Evolutionary conservation across 208 protist genomes (phyloP).

Genomic region (Acanthamoeba sp.): DNA sequence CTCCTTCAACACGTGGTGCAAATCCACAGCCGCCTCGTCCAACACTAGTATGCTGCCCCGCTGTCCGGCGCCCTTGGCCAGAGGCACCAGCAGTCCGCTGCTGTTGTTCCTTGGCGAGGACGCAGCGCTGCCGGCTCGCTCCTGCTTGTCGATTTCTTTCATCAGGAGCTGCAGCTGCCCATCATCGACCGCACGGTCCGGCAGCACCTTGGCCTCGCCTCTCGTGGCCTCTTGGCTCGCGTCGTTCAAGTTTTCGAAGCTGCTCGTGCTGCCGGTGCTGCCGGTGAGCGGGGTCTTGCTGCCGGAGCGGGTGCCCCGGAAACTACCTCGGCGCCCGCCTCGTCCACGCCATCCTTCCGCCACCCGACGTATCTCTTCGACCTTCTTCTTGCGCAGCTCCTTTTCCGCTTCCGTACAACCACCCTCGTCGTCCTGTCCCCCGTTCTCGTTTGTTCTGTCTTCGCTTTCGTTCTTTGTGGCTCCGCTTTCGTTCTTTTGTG

Average conservation of each 20-base stretch:
- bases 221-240: neutral
- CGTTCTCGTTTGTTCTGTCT: neutral
- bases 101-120: neutral
- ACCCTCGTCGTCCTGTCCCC: neutral
- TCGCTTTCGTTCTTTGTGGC: neutral
- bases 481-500: slow-evolving; percentile 11
- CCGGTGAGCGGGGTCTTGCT: neutral
- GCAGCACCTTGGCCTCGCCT: neutral
- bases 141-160: slow-evolving; percentile 7
- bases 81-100: neutral
- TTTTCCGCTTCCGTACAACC: neutral
- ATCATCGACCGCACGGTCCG: neutral
- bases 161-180: neutral
- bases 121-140: neutral
- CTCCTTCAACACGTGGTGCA: slow-evolving; percentile 16
- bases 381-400: slow-evolving; percentile 26
- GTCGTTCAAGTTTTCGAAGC: neutral
- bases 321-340: neutral
- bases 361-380: slow-evolving; percentile 38
- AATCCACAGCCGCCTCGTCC: neutral
- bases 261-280: neutral
- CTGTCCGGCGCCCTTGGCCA: neutral
- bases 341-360: neutral
- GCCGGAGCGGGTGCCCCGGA: neutral
- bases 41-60: slow-evolving; percentile 23